phyloP scores from a whole-genome alignment of 1,284 basidiomycete genomes.

The Lignosus rhinocerotis region DNA sequence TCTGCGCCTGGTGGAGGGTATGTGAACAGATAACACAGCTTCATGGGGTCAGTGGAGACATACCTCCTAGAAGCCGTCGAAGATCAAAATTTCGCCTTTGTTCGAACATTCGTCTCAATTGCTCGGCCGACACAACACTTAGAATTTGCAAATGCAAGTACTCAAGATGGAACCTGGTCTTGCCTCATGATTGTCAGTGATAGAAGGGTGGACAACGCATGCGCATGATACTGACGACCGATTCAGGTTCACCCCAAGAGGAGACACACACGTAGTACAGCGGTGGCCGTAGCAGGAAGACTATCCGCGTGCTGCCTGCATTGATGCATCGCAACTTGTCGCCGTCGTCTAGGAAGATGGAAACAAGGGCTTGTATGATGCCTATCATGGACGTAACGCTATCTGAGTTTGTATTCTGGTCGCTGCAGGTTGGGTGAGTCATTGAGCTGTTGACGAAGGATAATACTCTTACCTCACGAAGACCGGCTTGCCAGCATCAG shows the following conservation, averaged over 20 bases:
- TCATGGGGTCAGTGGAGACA: constrained; percentile 7
- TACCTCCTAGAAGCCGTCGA: constrained; percentile 80
- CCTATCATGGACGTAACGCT: constrained; percentile 83
- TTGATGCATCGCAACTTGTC: constrained; percentile 84
- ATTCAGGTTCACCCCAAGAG: constrained; percentile 92
- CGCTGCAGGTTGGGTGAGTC: neutral
- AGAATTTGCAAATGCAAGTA: constrained; percentile 93
- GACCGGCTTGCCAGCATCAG: constrained; percentile 93
- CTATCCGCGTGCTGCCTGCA: constrained; percentile 75
- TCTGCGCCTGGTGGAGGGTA: constrained; percentile 67
- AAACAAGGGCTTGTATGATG: constrained; percentile 93
- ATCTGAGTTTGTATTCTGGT: constrained; percentile 53
- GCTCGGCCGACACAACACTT: constrained; percentile 84
- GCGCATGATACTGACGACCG: constrained; percentile 67
- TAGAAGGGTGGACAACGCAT: neutral
- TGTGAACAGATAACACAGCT: neutral
- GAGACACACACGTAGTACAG: constrained; percentile 91
- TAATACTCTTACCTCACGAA: constrained; percentile 66
- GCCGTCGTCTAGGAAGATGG: constrained; percentile 84
- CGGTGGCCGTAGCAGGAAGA: constrained; percentile 84
- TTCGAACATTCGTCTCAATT: constrained; percentile 85
- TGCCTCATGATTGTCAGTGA: constrained; percentile 50
- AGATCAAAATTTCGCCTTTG: constrained; percentile 91
- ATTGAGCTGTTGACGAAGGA: neutral
- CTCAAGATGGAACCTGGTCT: constrained; percentile 93